Percentiles rank a stretch among this genome's conserved stretches.
These are phyloP conservation scores for Selaginella tamariscina DNA, from an alignment of 75 land plant genomes.

Conservation along the genomic window DNA sequence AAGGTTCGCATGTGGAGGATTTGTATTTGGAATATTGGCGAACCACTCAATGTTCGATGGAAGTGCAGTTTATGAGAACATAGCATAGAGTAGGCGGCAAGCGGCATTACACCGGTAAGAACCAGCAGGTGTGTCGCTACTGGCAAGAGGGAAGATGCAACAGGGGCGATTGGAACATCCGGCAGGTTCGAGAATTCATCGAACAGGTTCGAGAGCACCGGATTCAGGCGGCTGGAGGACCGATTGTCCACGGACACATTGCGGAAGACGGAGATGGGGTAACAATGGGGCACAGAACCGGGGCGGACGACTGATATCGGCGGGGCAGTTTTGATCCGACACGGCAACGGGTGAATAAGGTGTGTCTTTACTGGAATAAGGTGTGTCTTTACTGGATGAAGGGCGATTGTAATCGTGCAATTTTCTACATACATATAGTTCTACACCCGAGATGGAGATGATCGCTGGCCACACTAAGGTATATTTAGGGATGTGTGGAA, in stretches of 20 bases:
- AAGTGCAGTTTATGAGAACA: background rate
- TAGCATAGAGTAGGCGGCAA: constrained; percentile 12
- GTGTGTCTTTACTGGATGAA: too few relatives aligned
- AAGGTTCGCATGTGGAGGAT: constrained; percentile 6
- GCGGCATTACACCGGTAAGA: constrained; percentile 11
- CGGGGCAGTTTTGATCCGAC: background rate
- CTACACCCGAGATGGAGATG: constrained; percentile 45
- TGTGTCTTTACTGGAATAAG: constrained; percentile 53
- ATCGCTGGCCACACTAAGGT: constrained; percentile 84
- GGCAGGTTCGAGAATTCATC: background rate
- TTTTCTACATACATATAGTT: constrained; percentile 57
- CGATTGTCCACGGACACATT: constrained; percentile 13
- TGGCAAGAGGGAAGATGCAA: constrained; percentile 76
- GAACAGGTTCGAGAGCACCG: background rate
- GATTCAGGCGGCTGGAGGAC: background rate
- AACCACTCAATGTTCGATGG: background rate
- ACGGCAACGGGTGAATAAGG: constrained; percentile 22
- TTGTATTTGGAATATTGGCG: background rate
- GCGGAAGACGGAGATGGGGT: constrained; percentile 12
- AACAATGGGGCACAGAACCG: constrained; percentile 22
- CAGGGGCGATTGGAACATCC: constrained; percentile 38
- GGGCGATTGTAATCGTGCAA: constrained; percentile 53
- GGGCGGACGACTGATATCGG: constrained; percentile 21
- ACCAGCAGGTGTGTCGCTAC: constrained; percentile 40
- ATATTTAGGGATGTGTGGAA: too few relatives aligned